Conservation (phyloP, 176 grass and related monocot genomes). For the Oryza coarctata region DNA sequence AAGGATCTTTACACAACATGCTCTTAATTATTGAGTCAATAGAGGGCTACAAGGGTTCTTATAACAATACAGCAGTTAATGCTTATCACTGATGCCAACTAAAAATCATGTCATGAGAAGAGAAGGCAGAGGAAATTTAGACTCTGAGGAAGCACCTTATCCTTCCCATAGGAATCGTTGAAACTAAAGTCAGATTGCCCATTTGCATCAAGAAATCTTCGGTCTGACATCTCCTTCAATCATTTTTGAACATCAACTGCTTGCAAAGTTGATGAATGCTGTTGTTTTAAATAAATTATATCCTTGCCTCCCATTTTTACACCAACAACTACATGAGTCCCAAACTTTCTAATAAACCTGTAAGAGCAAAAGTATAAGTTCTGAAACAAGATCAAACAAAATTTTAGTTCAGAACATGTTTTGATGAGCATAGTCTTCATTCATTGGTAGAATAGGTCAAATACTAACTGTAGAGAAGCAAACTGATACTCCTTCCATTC, state of each 20-base stretch:
- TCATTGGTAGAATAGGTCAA: neutral
- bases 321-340: slow-evolving; percentile 93
- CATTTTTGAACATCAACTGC: slow-evolving; percentile 83
- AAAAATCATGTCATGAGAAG: slow-evolving; percentile 1
- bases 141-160: slow-evolving; percentile 58
- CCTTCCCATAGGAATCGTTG: slow-evolving; percentile 52
- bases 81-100: neutral
- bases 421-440: slow-evolving; percentile 1
- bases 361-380: slow-evolving; percentile 20
- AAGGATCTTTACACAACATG: neutral
- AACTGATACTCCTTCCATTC: too few species aligned
- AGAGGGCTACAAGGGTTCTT: neutral
- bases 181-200: slow-evolving; percentile 58
- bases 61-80: neutral
- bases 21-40: neutral
- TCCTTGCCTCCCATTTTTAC: slow-evolving; percentile 99
- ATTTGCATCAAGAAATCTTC: slow-evolving; percentile 61
- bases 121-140: slow-evolving; percentile 7
- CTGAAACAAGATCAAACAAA: neutral
- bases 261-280: slow-evolving; percentile 79
- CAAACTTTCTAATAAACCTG: slow-evolving; percentile 95
- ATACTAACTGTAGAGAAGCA: neutral
- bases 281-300: slow-evolving; percentile 86
- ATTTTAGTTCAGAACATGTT: neutral
- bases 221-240: slow-evolving; percentile 84